Evolutionary conservation across 2,329 filamentous ascomycete genomes (phyloP), one percentile per base, ranked within the genome.

Genomic region (Sarocladium oryzae): DNA sequence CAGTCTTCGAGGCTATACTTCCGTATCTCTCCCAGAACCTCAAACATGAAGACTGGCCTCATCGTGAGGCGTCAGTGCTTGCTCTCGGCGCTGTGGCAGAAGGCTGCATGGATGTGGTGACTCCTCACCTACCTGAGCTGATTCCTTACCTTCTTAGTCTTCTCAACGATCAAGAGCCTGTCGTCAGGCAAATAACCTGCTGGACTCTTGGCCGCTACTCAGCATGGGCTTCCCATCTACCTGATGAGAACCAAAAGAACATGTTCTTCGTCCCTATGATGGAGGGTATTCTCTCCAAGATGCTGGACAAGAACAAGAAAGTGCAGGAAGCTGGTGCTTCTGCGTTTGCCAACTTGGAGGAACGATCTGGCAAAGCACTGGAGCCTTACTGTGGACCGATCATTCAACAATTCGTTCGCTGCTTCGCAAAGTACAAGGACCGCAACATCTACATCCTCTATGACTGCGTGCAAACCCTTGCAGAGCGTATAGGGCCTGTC

Each of bases 401-500:
- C 60, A 82, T 97, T 50, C 85, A 85, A 55, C 93, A 97, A 65
- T 97, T 92, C 62, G 90, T 96, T 50, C 77, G 80, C 54, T 99
- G 93, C 68, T 99, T 99, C 69, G 80, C 77, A 50, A 90, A 88
- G 69, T 99, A 97, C 81, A 97, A 99, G 77, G 92, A 97, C 69
- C 86, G 89, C 62, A 99, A 99, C 72, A 96, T 97, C 83, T 96
- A 95, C 72, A 95, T 97, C 51, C 81, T 99, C 30, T 99, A 99
- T 72, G 93, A 99, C 70, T 97, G 93, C 67, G 89, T 99, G 30
- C 93, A 99, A 71, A 99, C 93, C 1, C 75, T 99, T 52, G 93
- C 93, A 3, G 93, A 99, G 67, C 86, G 89, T 62, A 86, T 97
- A 51, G 90, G 89, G 10, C 83, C 85, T 6, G 82, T 86, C 30